A percentile compares a stretch with the other conserved stretches of the same genome.
Conservation (phyloP, 441 rosid genomes). For the Populus trichocarpa region DNA sequence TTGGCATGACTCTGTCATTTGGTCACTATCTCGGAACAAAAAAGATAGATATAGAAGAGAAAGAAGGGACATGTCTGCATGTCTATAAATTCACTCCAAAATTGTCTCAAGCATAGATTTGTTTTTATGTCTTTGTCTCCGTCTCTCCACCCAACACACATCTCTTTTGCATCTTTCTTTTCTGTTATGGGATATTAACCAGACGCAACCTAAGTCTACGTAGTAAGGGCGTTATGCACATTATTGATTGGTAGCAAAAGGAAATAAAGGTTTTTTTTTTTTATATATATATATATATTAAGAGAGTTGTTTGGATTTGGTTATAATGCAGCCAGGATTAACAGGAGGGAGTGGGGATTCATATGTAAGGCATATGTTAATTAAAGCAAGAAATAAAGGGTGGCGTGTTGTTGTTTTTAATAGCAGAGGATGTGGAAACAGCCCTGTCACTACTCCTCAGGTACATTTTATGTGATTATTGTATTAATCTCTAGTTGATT, state of each 20-base stretch:
- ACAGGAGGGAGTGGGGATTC: conserved; percentile 84
- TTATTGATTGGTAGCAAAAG: background rate
- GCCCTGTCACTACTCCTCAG: conserved; percentile 88
- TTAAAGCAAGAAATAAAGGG: conserved; percentile 54
- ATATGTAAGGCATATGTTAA: conserved; percentile 71
- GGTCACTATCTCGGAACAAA: too few relatives aligned
- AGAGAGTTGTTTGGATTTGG: background rate
- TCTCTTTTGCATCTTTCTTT: too few relatives aligned
- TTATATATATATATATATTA: background rate
- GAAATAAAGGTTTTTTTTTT: background rate
- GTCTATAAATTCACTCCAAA: too few relatives aligned
- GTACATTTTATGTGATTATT: conserved; percentile 22
- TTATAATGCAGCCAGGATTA: conserved; percentile 65
- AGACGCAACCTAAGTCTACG: too few relatives aligned
- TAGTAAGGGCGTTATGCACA: too few relatives aligned
- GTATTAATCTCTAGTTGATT: background rate
- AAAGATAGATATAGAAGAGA: too few relatives aligned
- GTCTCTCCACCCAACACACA: background rate
- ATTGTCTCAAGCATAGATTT: too few relatives aligned
- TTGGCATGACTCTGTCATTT: too few relatives aligned
- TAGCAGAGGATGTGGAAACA: conserved; percentile 80
- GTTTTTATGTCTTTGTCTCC: background rate
- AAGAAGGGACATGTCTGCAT: too few relatives aligned
- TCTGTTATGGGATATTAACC: too few relatives aligned
- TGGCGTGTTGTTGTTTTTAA: conserved; percentile 92